Percentiles rank a stretch among this genome's conserved stretches.
These are phyloP conservation scores for Ascochyta koolunga DNA, from an alignment of 2,329 filamentous ascomycete genomes.

Conservation along the genomic window DNA sequence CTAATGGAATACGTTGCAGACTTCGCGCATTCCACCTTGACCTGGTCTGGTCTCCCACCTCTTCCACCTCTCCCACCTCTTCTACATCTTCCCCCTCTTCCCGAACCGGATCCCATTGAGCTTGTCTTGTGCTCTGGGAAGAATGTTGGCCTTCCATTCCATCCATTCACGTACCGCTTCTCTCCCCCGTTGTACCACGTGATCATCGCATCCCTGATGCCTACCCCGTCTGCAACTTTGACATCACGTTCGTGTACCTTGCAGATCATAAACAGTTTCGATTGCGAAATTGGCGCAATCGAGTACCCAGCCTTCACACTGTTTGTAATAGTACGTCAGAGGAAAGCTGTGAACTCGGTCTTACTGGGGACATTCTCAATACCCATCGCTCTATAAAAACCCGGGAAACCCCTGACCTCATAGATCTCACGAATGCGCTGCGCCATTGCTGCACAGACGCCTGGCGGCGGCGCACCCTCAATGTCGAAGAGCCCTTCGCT, in stretches of 20 bases:
- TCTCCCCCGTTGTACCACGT: slow-evolving; percentile 23
- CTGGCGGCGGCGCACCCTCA: slow-evolving; percentile 55
- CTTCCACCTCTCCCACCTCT: neutral
- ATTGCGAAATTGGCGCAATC: slow-evolving; percentile 29
- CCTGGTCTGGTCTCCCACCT: neutral
- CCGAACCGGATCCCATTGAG: too few relatives aligned
- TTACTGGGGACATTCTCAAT: slow-evolving; percentile 33
- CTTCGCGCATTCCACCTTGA: neutral
- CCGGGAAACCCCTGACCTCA: slow-evolving; percentile 50
- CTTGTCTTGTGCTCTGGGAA: slow-evolving; percentile 14
- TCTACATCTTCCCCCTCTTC: neutral
- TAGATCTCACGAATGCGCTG: slow-evolving; percentile 54
- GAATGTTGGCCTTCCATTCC: slow-evolving; percentile 24
- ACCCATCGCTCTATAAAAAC: slow-evolving; percentile 55
- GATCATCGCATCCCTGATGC: slow-evolving; percentile 13
- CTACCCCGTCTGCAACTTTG: slow-evolving; percentile 20
- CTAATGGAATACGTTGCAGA: neutral
- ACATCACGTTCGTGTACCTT: slow-evolving; percentile 26
- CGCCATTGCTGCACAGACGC: slow-evolving; percentile 50
- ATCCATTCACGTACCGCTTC: slow-evolving; percentile 22
- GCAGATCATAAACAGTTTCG: slow-evolving; percentile 32
- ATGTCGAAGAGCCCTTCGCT: slow-evolving; percentile 55
- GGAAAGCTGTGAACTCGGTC: slow-evolving; percentile 28
- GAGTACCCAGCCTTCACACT: slow-evolving; percentile 35
- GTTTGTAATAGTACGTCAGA: slow-evolving; percentile 31